Evolutionary conservation across 805 yeast species (phyloP), one percentile per base, ranked within the genome.

Genomic region (Phaffomyces antillensis): DNA sequence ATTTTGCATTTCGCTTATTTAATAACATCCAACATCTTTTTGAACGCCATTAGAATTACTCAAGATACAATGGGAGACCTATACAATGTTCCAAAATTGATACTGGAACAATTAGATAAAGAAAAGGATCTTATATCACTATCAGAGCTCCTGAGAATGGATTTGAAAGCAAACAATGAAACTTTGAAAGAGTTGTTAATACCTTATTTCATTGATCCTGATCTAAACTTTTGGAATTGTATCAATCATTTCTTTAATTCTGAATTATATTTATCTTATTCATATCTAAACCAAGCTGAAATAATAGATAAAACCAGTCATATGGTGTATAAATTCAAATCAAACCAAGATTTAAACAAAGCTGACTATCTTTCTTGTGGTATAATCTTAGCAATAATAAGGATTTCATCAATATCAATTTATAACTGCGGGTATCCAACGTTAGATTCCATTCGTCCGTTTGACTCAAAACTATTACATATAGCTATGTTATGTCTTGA

Each of bases 231-330:
- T 5, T 42, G 45, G 43, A 43, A 42, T 15, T 36, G 37, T 3
- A 36, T 46, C 9, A 34, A 46, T 15, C 49, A 46, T 40, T 46
- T 46, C 20, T 46, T 46, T 30, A 40, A 32, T 15, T 25, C 43
- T 13, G 46, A 46, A 17, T 20, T 46, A 17, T 42, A 17, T 30
- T 40, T 46, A 31, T 12, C 17, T 11, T 42, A 23, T 32, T 37
- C 43, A 5, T 46, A 20, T 26, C 4, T 46, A 13, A 39, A 42
- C 32, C 28, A 40, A 18, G 40, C 15, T 13, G n/a, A 23, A 28
- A 13, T 28, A 28, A 7, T 28, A 13, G 30, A 28, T 10, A 28
- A 28, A 28, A 28, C 11, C 30, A 28, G 11, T 28, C 30, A 28
- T 11, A 12, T 28, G 12, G 13, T 28, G 7, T 28, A 28, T 28